phyloP scores from a whole-genome alignment of 495 filamentous ascomycete genomes.

The Astrothelium macrocarpum region DNA sequence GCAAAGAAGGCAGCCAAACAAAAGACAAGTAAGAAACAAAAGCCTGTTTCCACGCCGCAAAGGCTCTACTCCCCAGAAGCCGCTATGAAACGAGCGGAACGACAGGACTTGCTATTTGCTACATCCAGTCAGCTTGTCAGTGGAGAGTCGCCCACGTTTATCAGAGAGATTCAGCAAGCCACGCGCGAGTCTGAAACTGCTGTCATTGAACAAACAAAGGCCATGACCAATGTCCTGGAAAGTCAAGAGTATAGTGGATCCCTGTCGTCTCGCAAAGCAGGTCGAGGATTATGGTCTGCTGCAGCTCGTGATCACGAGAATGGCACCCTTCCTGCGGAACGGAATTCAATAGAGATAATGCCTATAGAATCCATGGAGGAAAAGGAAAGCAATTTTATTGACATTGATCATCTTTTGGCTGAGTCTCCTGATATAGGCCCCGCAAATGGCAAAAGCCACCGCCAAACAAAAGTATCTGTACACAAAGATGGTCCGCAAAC shows the following conservation, averaged over 20 bases:
- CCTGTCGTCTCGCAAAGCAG: conserved; percentile 14
- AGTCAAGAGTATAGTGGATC: conserved; percentile 6
- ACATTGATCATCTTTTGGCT: conserved; percentile 3
- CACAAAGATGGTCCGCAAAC: not conserved
- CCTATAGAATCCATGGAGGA: not conserved
- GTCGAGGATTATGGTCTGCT: conserved; percentile 19
- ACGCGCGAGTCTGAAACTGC: conserved; percentile 48
- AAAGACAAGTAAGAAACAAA: conserved; percentile 29
- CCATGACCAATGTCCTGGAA: not conserved
- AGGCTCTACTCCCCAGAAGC: conserved; percentile 52
- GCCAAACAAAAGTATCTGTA: not conserved
- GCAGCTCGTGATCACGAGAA: conserved; percentile 20
- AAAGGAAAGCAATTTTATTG: conserved; percentile 7
- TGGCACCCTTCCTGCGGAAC: not conserved
- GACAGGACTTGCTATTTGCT: conserved; percentile 81
- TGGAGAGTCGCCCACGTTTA: conserved; percentile 59
- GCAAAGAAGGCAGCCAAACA: conserved; percentile 26
- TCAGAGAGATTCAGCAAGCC: conserved; percentile 60
- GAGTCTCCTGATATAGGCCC: not conserved
- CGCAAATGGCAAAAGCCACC: not conserved
- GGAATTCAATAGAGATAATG: not conserved
- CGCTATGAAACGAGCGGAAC: conserved; percentile 55
- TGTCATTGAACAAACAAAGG: not conserved
- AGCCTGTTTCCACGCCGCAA: conserved; percentile 33
- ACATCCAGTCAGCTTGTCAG: conserved; percentile 82